Evolutionary conservation across 2,329 filamentous ascomycete species (phyloP).

Genomic region (Penicillium thymicola): DNA sequence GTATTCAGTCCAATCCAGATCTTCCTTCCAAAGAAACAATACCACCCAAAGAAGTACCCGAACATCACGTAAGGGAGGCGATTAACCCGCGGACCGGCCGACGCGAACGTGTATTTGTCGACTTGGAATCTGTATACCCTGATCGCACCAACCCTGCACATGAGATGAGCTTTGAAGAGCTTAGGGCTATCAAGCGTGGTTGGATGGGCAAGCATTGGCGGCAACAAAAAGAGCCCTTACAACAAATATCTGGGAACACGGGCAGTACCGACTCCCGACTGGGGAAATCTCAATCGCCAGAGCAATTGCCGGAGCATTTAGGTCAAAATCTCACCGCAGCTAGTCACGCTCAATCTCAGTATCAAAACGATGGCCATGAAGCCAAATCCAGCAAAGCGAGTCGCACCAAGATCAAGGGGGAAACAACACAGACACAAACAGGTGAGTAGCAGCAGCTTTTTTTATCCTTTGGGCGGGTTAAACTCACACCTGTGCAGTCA

Average conservation of each 20-base stretch:
- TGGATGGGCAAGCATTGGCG: slow-evolving; percentile 57
- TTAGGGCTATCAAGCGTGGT: slow-evolving; percentile 74
- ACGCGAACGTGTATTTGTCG: slow-evolving; percentile 81
- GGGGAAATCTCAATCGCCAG: slow-evolving; percentile 19
- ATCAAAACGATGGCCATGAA: slow-evolving; percentile 25
- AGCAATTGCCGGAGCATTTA: slow-evolving; percentile 29
- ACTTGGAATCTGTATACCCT: slow-evolving; percentile 81
- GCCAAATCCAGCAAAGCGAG: slow-evolving; percentile 53
- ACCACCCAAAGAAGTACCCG: slow-evolving; percentile 58
- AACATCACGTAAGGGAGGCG: slow-evolving; percentile 74
- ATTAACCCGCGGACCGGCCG: slow-evolving; percentile 79
- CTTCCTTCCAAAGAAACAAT: slow-evolving; percentile 37
- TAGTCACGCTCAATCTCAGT: slow-evolving; percentile 15
- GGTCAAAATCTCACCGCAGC: slow-evolving; percentile 33
- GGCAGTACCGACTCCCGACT: slow-evolving; percentile 18
- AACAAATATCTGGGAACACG: slow-evolving; percentile 48
- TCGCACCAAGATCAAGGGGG: slow-evolving; percentile 74
- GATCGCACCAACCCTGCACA: slow-evolving; percentile 65
- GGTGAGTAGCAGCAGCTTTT: slow-evolving; percentile 54
- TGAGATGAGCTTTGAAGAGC: slow-evolving; percentile 88
- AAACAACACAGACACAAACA: slow-evolving; percentile 69
- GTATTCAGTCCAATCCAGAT: slow-evolving; percentile 51
- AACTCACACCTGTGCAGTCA: slow-evolving; percentile 57
- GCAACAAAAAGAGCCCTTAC: slow-evolving; percentile 51
- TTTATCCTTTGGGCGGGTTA: slow-evolving; percentile 28